phyloP scores from a whole-genome alignment of 495 filamentous ascomycete species.

The Xylaria nigripes region DNA sequence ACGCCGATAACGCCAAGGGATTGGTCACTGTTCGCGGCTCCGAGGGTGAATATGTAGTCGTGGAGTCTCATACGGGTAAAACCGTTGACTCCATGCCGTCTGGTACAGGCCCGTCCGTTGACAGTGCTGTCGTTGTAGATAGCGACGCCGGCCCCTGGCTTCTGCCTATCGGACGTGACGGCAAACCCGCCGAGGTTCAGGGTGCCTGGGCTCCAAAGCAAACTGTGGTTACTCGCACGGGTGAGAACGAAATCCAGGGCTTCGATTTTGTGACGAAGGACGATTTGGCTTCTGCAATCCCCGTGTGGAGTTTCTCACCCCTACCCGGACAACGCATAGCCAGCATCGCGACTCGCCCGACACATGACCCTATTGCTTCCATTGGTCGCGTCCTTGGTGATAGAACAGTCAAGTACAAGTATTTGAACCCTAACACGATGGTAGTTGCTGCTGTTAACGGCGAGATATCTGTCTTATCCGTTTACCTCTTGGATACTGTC shows the following conservation, averaged over 20 bases:
- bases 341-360: constrained; percentile 55
- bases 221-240: constrained; percentile 54
- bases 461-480: constrained; percentile 45
- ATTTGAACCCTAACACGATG: constrained; percentile 80
- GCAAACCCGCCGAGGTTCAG: constrained; percentile 35
- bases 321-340: constrained; percentile 58
- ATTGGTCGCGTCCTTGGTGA: constrained; percentile 91
- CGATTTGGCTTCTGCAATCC: constrained; percentile 37
- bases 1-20: constrained; percentile 46
- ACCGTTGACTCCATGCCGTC: constrained; percentile 36
- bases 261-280: constrained; percentile 40
- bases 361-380: constrained; percentile 83
- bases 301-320: constrained; percentile 70
- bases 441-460: constrained; percentile 65
- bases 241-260: constrained; percentile 55
- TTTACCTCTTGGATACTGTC: constrained; percentile 81
- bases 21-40: constrained; percentile 49
- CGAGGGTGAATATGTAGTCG: constrained; percentile 48
- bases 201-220: constrained; percentile 35
- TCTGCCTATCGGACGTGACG: constrained; percentile 39
- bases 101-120: constrained; percentile 30
- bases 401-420: constrained; percentile 92
- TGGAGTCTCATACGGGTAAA: constrained; percentile 51
- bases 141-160: constrained; percentile 41
- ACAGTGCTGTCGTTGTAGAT: constrained; percentile 44